A percentile compares a stretch with the other conserved stretches of the same genome.
These are phyloP conservation scores for Trametopsis cervina DNA, from an alignment of 768 basidiomycete genomes.

Conservation along the genomic window DNA sequence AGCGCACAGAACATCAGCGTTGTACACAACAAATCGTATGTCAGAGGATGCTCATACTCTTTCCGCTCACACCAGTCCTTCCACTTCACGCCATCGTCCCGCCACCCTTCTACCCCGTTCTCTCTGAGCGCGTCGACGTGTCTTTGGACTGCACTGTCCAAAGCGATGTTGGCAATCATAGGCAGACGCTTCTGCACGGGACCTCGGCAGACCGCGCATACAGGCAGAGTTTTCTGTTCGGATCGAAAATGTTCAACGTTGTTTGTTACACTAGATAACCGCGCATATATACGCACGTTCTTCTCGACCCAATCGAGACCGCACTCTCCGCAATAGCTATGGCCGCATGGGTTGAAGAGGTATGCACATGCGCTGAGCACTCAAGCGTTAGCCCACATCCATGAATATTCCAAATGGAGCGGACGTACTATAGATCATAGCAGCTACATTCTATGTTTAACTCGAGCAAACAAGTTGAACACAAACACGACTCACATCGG, in stretches of 20 bases:
- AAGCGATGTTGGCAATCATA: slow-evolving; percentile 57
- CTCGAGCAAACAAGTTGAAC: slow-evolving; percentile 3
- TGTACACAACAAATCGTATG: not conserved
- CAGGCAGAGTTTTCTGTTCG: slow-evolving; percentile 23
- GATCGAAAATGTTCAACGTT: not conserved
- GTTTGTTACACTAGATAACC: too few species aligned
- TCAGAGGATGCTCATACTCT: slow-evolving; percentile 34
- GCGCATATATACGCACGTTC: slow-evolving; percentile 37
- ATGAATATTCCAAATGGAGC: not conserved
- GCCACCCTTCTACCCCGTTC: slow-evolving; percentile 47
- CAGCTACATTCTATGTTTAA: too few species aligned
- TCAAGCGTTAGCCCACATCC: slow-evolving; percentile 3
- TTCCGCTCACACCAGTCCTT: slow-evolving; percentile 49
- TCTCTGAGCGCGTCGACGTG: slow-evolving; percentile 44
- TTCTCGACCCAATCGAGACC: slow-evolving; percentile 50
- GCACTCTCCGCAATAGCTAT: slow-evolving; percentile 66
- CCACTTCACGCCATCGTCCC: slow-evolving; percentile 36
- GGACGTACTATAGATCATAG: slow-evolving; percentile 59
- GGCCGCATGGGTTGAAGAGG: slow-evolving; percentile 65
- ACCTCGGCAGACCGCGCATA: slow-evolving; percentile 58
- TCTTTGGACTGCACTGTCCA: slow-evolving; percentile 55
- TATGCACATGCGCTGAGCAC: slow-evolving; percentile 49
- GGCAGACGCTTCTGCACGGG: slow-evolving; percentile 32
- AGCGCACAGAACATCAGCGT: not conserved
- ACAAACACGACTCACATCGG: slow-evolving; percentile 50